A percentile compares a stretch with the other conserved stretches of the same genome.
Conservation (phyloP, 345 rosid genomes). For the Citrus hindsii region DNA sequence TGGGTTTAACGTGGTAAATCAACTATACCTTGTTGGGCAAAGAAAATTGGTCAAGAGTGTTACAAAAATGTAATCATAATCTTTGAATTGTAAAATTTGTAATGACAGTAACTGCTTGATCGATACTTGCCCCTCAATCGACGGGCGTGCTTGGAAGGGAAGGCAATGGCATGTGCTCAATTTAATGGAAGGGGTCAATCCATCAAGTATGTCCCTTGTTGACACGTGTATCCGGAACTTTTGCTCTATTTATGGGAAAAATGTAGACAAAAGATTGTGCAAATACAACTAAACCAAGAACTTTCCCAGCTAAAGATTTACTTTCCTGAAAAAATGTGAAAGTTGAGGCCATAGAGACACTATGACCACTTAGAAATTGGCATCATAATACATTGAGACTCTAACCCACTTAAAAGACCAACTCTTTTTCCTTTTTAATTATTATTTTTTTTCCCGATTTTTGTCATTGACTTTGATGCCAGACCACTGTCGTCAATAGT, state of each 20-base stretch:
- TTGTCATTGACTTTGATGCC: not conserved
- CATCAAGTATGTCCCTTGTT: not conserved
- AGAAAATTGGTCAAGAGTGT: not conserved
- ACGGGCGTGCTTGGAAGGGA: not conserved
- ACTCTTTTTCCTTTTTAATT: not conserved
- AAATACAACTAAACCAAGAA: not conserved
- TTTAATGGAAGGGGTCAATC: not conserved
- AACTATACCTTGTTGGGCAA: not conserved
- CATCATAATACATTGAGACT: not conserved
- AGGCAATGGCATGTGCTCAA: not conserved
- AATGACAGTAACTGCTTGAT: not conserved
- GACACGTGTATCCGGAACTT: constrained; percentile 3
- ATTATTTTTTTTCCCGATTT: not conserved
- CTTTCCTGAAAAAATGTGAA: not conserved
- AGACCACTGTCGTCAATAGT: not conserved
- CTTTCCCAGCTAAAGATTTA: not conserved
- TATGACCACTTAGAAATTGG: not conserved
- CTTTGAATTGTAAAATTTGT: not conserved
- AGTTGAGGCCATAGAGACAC: not conserved
- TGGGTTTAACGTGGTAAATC: not conserved
- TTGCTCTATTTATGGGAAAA: not conserved
- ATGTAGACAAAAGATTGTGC: not conserved
- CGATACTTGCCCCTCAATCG: not conserved
- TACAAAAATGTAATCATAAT: not conserved
- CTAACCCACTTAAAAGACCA: not conserved